Evolutionary conservation across 441 rosid genomes (phyloP).

Genomic region (Erodium trifolium): DNA sequence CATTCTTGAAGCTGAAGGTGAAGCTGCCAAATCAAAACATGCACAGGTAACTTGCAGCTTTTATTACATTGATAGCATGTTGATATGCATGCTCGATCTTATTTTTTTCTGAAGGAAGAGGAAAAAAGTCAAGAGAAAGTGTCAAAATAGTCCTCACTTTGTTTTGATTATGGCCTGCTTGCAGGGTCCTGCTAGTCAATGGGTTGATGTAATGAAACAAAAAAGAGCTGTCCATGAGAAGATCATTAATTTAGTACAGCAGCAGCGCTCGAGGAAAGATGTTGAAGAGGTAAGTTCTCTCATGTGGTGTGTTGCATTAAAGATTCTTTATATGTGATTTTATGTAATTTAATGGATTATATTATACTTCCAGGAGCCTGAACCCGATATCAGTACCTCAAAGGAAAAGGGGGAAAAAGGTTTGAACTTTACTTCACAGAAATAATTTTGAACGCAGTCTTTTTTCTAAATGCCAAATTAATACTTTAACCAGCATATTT

Average conservation of each 20-base stretch:
- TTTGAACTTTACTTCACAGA: slow-evolving; percentile 14
- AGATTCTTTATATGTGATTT: background rate
- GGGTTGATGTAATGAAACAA: slow-evolving; percentile 92
- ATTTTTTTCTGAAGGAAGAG: background rate
- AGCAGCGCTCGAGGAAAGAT: slow-evolving; percentile 43
- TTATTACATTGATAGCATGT: slow-evolving; percentile 1
- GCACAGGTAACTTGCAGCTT: slow-evolving; percentile 35
- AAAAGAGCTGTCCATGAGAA: slow-evolving; percentile 79
- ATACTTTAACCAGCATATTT: background rate
- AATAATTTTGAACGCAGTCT: background rate
- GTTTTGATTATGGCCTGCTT: slow-evolving; percentile 18
- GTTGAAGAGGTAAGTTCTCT: slow-evolving; percentile 37
- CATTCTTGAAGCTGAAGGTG: slow-evolving; percentile 96
- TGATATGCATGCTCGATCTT: slow-evolving; percentile 7
- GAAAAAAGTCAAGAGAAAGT: background rate
- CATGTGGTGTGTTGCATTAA: background rate
- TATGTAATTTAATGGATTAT: slow-evolving; percentile 18
- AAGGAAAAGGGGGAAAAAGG: slow-evolving; percentile 44
- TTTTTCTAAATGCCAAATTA: background rate
- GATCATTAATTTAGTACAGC: slow-evolving; percentile 58
- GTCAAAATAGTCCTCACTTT: background rate
- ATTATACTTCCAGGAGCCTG: slow-evolving; percentile 38
- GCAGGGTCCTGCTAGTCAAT: slow-evolving; percentile 58
- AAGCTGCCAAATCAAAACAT: slow-evolving; percentile 70
- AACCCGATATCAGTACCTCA: slow-evolving; percentile 28